Base-by-base conservation (phyloP, 805 yeast species). In the Kodamaea fukazawae region DNA sequence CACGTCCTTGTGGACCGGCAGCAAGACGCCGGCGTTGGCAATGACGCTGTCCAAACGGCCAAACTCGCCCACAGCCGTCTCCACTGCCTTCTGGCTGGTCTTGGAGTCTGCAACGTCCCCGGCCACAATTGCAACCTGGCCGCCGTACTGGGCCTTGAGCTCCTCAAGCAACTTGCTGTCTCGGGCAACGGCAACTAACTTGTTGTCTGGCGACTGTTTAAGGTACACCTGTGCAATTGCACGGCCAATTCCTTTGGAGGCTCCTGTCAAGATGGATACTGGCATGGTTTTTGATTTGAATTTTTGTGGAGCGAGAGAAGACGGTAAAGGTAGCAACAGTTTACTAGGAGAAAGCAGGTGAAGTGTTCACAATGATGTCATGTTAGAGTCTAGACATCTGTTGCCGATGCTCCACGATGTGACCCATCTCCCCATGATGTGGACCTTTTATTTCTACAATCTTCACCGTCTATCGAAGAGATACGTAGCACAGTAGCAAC, bases 231-330 rank as follows among this genome's bases (percentile, higher is more conserved):
- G 71, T 3, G 83, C 87, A 48, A 84, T 79, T 1, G 89, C 74
- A n/a, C 71, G 75, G 2, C 99, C 99, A 53, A 91, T 83, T 4
- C 97, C 95, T 67, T 76, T 73, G 2, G 87, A 80, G 5, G 79
- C 82, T 27, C 87, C 86, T 0, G 86, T 80, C 1, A 81, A 72
- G 10, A 78, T 57, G 10, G 75, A 54, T 8, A 71, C 69, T 29
- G 29, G 12, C 34, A 30, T 37, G 10, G 16, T 32, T 10, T 11
- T 18, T 12, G 8, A 5, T 18, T 4, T n/a, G n/a, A n/a, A n/a
- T n/a, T n/a, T n/a, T n/a, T n/a, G n/a, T n/a, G n/a, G n/a, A n/a
- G n/a, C n/a, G n/a, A n/a, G n/a, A n/a, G n/a, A n/a, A n/a, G n/a
- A n/a, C n/a, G n/a, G n/a, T n/a, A n/a, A n/a, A n/a, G n/a, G n/a